Conservation (phyloP, 129 eudicot species). For the carrot (Daucus carota) region DH1_v3.0 NC_030389.2:41630501-41631000, state of each 20-base stretch:
- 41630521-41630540: background rate
- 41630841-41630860: background rate
- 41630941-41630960: no score
- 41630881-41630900: no score
- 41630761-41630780: no score
- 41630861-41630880: no score
- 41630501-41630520: constrained; percentile 85
- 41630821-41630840: background rate
- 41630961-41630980: no score
- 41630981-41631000: no score
- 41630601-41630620: background rate
- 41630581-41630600: background rate
- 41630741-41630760: background rate
- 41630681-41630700: background rate
- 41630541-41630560: background rate
- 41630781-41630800: background rate
- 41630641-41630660: background rate
- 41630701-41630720: background rate
- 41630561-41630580: background rate
- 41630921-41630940: no score
- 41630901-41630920: no score
- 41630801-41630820: background rate
- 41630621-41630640: background rate
- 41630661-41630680: background rate
- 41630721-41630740: background rate